Evolutionary conservation across 2,329 filamentous ascomycete species (phyloP).

Genomic region (Alternaria ethzedia): DNA sequence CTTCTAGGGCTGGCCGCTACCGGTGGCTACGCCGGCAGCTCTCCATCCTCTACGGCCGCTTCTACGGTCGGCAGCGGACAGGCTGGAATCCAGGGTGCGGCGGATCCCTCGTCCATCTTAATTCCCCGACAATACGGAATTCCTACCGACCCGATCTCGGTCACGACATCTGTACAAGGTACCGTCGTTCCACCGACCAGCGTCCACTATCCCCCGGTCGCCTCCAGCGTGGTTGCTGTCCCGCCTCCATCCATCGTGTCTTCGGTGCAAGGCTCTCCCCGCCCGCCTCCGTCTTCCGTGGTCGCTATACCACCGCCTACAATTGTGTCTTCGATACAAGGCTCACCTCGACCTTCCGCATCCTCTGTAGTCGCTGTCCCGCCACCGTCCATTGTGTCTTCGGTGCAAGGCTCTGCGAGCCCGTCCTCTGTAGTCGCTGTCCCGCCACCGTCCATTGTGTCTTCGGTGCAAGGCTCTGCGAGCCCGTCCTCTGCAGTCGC

Average conservation of each 20-base stretch:
- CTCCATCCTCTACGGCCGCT: background rate
- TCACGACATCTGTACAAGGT: background rate
- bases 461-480: background rate
- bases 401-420: background rate
- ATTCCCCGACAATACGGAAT: background rate
- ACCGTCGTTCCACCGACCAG: background rate
- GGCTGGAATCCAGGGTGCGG: background rate
- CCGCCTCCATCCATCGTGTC: background rate
- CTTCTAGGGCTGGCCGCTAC: background rate
- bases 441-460: background rate
- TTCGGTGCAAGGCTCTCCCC: background rate
- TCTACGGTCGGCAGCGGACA: constrained; percentile 5
- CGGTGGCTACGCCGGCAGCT: background rate
- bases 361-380: background rate
- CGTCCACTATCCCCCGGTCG: background rate
- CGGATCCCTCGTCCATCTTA: background rate
- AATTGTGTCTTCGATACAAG: background rate
- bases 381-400: background rate
- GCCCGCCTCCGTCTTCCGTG: background rate
- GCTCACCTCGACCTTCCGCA: background rate
- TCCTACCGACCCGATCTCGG: background rate
- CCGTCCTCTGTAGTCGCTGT: background rate
- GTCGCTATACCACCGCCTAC: background rate
- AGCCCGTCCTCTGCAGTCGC: background rate
- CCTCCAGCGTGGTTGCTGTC: background rate